phyloP scores from a whole-genome alignment of 768 basidiomycete genomes.

The Paxillus ammoniavirescens region DNA sequence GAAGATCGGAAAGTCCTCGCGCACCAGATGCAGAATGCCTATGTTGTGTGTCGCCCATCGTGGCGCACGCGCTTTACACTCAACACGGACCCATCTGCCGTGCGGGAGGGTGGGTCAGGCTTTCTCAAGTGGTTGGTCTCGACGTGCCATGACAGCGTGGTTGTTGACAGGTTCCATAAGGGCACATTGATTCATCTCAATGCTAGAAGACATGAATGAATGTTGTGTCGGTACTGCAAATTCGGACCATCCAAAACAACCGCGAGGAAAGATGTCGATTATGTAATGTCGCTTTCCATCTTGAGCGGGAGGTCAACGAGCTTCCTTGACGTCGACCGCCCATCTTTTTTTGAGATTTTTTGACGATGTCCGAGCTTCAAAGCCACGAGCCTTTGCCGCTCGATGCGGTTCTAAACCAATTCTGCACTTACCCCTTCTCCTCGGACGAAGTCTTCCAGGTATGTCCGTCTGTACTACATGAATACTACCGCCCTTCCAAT shows the following conservation, averaged over 20 bases:
- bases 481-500: background rate
- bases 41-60: constrained; percentile 89
- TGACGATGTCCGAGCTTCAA: constrained; percentile 18
- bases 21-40: constrained; percentile 84
- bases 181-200: constrained; percentile 64
- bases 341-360: no score
- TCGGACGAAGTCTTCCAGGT: constrained; percentile 63
- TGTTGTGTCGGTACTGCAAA: no score
- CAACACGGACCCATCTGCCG: constrained; percentile 83
- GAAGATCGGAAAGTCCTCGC: constrained; percentile 9
- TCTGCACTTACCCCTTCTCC: constrained; percentile 49
- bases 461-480: constrained; percentile 8
- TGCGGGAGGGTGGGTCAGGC: constrained; percentile 29
- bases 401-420: constrained; percentile 27
- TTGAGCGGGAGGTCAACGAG: no score
- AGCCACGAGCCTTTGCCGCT: constrained; percentile 8
- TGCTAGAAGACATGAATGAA: constrained; percentile 19
- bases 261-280: background rate
- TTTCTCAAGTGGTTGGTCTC: background rate
- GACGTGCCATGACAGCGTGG: constrained; percentile 64
- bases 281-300: background rate
- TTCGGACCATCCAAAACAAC: no score
- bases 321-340: no score
- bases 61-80: constrained; percentile 84
- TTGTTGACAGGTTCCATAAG: constrained; percentile 63